Conservation (phyloP, 1,139 yeast species). For the Yamadazyma trypodendri region DNA sequence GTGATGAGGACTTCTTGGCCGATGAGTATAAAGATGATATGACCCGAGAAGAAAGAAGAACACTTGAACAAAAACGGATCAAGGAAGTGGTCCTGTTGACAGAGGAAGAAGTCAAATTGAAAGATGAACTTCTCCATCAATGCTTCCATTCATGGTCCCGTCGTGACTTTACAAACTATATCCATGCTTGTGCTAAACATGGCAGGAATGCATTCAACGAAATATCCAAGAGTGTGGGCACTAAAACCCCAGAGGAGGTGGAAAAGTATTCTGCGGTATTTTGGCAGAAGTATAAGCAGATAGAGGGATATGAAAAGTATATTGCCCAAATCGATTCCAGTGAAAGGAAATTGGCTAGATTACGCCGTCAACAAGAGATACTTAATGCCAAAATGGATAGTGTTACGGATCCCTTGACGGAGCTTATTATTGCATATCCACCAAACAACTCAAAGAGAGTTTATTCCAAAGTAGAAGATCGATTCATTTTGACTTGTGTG, state of each 20-base stretch:
- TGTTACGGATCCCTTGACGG: conserved; percentile 70
- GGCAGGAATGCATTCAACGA: conserved; percentile 65
- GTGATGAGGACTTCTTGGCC: conserved; percentile 57
- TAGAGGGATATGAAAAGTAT: conserved; percentile 86
- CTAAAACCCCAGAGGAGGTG: conserved; percentile 70
- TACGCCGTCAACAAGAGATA: conserved; percentile 63
- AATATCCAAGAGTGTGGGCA: conserved; percentile 66
- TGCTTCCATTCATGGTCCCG: conserved; percentile 84
- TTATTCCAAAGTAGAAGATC: conserved; percentile 83
- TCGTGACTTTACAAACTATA: conserved; percentile 83
- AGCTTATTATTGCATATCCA: conserved; percentile 76
- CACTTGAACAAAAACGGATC: conserved; percentile 61
- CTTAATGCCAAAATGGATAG: conserved; percentile 63
- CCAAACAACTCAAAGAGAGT: conserved; percentile 89
- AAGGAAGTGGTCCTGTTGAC: conserved; percentile 71
- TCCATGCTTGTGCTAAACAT: conserved; percentile 75
- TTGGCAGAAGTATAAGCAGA: conserved; percentile 69
- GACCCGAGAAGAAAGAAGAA: conserved; percentile 44
- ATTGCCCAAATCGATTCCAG: conserved; percentile 84
- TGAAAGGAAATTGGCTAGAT: conserved; percentile 71
- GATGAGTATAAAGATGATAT: conserved; percentile 43
- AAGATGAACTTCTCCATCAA: conserved; percentile 56
- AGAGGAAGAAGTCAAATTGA: conserved; percentile 67
- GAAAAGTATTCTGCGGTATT: conserved; percentile 65
- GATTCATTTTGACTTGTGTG: conserved; percentile 72